Conservation (phyloP, 805 yeast genomes). For the Candida quercuum region DNA sequence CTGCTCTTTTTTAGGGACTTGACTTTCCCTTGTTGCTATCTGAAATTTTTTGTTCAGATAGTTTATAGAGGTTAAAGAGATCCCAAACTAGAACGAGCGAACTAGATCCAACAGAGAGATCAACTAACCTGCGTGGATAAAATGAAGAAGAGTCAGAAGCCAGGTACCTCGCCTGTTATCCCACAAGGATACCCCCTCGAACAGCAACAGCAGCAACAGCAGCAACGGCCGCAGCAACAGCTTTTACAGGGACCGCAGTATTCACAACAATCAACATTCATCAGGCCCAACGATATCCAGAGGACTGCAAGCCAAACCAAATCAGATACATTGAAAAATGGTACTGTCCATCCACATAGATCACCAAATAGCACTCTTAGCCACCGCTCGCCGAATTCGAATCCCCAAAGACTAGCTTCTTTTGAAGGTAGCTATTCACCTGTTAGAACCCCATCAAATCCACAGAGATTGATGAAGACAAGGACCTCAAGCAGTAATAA, state of each 20-base stretch:
- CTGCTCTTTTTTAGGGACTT: too few species aligned
- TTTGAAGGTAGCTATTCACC: constrained; percentile 20
- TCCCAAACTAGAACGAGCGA: too few species aligned
- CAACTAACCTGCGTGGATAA: too few species aligned
- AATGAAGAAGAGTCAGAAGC: too few species aligned
- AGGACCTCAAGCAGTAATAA: constrained; percentile 15
- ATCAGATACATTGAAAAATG: neutral
- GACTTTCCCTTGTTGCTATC: too few species aligned
- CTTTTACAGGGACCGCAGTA: neutral
- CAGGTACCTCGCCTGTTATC: too few species aligned
- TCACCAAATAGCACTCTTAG: constrained; percentile 13
- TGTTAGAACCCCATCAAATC: constrained; percentile 20
- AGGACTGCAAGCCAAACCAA: neutral
- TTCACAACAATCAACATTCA: neutral
- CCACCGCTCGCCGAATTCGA: constrained; percentile 14
- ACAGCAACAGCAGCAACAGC: too few species aligned
- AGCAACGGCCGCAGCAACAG: neutral
- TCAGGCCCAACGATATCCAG: neutral
- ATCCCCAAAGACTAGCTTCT: constrained; percentile 16
- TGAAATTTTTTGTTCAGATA: too few species aligned
- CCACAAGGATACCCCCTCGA: too few species aligned
- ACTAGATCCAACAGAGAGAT: too few species aligned
- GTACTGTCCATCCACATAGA: neutral
- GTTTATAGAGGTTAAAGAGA: too few species aligned
- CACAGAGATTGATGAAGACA: constrained; percentile 14